A percentile compares a stretch with the other conserved stretches of the same genome.
Evolutionary conservation across 2,329 filamentous ascomycete species (phyloP).

Genomic region (Sporothrix globosa): DNA sequence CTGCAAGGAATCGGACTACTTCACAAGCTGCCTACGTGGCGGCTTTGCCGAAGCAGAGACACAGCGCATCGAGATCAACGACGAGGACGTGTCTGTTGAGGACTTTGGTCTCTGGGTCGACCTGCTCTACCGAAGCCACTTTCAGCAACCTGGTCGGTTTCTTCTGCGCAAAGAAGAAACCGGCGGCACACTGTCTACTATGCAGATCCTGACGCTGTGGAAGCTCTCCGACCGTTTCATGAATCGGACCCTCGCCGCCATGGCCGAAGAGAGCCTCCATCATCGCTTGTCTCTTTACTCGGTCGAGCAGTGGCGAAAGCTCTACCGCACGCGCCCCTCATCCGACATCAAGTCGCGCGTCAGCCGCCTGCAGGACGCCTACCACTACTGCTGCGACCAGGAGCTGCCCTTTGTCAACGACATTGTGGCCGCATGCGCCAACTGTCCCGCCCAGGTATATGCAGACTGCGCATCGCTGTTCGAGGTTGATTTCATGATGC

Average conservation of each 20-base stretch:
- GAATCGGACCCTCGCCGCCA: constrained; percentile 27
- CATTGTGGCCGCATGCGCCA: constrained; percentile 35
- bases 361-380: constrained; percentile 35
- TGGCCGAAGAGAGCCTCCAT: constrained; percentile 37
- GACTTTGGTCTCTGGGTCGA: constrained; percentile 38
- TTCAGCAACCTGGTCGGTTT: constrained; percentile 32
- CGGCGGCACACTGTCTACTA: constrained; percentile 38
- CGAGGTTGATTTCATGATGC: constrained; percentile 37
- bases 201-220: constrained; percentile 38
- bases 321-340: constrained; percentile 35
- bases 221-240: constrained; percentile 37
- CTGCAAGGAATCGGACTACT: constrained; percentile 36
- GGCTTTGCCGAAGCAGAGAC: constrained; percentile 35
- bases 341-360: constrained; percentile 36
- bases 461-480: constrained; percentile 34
- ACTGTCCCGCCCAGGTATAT: constrained; percentile 38
- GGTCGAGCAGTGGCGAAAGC: constrained; percentile 36
- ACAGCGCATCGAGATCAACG: constrained; percentile 36
- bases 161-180: constrained; percentile 37
- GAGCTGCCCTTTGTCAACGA: constrained; percentile 36
- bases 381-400: constrained; percentile 35
- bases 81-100: constrained; percentile 32
- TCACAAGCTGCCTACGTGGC: constrained; percentile 36
- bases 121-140: constrained; percentile 37
- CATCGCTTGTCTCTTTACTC: constrained; percentile 38